Conservation (phyloP, 2,329 filamentous ascomycete genomes). For the Phaeophleospora eucalypticola region DNA sequence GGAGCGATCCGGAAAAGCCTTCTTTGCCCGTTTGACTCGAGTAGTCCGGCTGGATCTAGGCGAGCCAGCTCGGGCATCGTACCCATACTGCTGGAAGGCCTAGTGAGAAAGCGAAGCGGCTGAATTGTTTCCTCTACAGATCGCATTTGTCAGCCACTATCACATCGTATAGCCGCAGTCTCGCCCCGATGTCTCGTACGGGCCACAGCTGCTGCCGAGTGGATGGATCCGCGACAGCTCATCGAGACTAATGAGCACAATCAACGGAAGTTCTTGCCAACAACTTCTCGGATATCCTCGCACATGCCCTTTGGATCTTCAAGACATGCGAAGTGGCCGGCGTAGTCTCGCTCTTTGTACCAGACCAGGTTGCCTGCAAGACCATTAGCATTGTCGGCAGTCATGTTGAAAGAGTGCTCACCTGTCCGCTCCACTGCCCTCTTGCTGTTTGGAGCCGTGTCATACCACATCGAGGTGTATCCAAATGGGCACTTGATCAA, state of each 20-base stretch:
- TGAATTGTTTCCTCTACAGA: no score
- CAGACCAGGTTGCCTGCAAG: slow-evolving; percentile 34
- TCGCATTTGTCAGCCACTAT: no score
- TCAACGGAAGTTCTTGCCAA: neutral
- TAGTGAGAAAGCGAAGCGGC: no score
- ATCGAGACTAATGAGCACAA: no score
- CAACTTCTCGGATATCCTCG: slow-evolving; percentile 28
- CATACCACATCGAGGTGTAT: slow-evolving; percentile 37
- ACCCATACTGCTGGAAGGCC: no score
- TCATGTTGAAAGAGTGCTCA: neutral
- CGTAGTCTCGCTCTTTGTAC: slow-evolving; percentile 31
- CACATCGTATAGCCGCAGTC: neutral
- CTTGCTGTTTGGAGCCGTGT: slow-evolving; percentile 36
- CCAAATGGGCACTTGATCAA: slow-evolving; percentile 37
- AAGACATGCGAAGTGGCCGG: slow-evolving; percentile 29
- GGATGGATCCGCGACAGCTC: no score
- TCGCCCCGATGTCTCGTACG: neutral
- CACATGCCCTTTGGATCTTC: slow-evolving; percentile 29
- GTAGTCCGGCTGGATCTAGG: no score
- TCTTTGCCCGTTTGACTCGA: no score
- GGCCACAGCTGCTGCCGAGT: no score
- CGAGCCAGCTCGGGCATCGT: no score
- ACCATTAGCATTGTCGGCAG: neutral
- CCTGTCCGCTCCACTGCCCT: slow-evolving; percentile 31
- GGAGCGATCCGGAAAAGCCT: no score